These are phyloP conservation scores for Sporothrix inflata DNA, from an alignment of 2,329 filamentous ascomycete species.

Conservation along the genomic window DNA sequence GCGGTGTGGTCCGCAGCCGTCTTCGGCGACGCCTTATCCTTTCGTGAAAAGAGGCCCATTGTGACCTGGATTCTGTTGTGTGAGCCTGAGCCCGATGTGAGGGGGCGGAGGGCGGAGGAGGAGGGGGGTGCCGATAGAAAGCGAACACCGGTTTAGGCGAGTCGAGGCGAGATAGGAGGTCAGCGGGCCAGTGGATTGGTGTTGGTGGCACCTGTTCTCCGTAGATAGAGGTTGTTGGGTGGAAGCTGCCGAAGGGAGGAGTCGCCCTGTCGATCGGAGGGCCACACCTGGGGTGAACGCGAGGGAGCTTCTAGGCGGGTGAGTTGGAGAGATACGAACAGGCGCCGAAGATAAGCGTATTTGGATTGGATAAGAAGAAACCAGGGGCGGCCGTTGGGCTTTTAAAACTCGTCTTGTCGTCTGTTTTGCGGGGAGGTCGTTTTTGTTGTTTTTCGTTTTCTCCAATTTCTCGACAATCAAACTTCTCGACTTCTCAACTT, in stretches of 20 bases:
- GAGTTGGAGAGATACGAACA: constrained; percentile 13
- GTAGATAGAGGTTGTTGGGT: constrained; percentile 12
- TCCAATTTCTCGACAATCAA: background rate
- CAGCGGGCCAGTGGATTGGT: constrained; percentile 2
- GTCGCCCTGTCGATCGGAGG: constrained; percentile 26
- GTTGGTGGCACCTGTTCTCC: background rate
- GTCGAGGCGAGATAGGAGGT: constrained; percentile 24
- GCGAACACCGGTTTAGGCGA: constrained; percentile 10
- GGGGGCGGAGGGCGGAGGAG: background rate
- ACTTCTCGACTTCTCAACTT: background rate
- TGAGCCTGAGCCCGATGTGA: background rate
- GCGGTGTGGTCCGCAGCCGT: constrained; percentile 33
- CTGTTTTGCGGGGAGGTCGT: background rate
- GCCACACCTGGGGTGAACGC: constrained; percentile 3
- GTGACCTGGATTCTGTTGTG: background rate
- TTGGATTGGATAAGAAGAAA: constrained; percentile 17
- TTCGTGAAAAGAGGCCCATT: constrained; percentile 63
- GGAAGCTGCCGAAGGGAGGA: constrained; percentile 22
- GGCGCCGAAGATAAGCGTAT: constrained; percentile 22
- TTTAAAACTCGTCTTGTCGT: background rate
- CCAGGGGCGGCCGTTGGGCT: background rate
- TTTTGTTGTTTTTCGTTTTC: background rate
- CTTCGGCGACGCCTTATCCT: constrained; percentile 55
- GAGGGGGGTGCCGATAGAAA: constrained; percentile 26
- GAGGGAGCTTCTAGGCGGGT: background rate